These are phyloP conservation scores for Teunomyces panamensis DNA, from an alignment of 805 yeast genomes.

Conservation along the genomic window DNA sequence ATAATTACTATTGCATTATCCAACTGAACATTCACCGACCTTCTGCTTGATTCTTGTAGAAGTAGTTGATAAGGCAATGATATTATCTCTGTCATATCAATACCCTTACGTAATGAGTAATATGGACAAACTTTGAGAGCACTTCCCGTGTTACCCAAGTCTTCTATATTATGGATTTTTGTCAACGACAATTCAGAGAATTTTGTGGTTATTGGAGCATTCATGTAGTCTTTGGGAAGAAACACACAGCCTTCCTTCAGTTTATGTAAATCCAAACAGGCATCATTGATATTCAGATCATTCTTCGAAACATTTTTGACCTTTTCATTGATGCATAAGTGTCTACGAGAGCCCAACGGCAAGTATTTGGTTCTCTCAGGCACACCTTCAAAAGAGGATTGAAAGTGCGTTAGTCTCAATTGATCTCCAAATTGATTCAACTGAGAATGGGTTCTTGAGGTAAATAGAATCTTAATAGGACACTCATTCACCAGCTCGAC, in stretches of 20 bases:
- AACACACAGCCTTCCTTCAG: conserved; percentile 22
- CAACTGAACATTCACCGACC: conserved; percentile 55
- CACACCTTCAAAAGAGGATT: conserved; percentile 50
- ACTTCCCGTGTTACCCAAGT: conserved; percentile 59
- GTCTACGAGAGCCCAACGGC: conserved; percentile 82
- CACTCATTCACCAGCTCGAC: conserved; percentile 22
- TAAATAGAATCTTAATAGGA: conserved; percentile 53
- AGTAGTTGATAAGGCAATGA: conserved; percentile 85
- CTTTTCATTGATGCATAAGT: conserved; percentile 70
- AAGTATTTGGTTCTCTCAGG: conserved; percentile 61
- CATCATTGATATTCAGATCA: conserved; percentile 66
- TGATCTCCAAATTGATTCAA: conserved; percentile 77
- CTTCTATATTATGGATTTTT: conserved; percentile 75
- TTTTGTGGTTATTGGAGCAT: conserved; percentile 17
- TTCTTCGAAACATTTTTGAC: conserved; percentile 47
- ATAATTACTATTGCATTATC: conserved; percentile 68
- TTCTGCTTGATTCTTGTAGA: conserved; percentile 59
- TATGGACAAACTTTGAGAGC: conserved; percentile 71
- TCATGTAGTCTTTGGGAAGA: conserved; percentile 34
- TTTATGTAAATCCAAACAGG: conserved; percentile 70
- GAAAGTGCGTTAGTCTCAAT: conserved; percentile 57
- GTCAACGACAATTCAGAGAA: conserved; percentile 58
- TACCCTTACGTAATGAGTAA: conserved; percentile 62
- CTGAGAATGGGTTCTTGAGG: conserved; percentile 92
- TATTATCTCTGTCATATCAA: conserved; percentile 64